phyloP scores from a whole-genome alignment of 208 protist species.

The Porcisia deanei region DNA sequence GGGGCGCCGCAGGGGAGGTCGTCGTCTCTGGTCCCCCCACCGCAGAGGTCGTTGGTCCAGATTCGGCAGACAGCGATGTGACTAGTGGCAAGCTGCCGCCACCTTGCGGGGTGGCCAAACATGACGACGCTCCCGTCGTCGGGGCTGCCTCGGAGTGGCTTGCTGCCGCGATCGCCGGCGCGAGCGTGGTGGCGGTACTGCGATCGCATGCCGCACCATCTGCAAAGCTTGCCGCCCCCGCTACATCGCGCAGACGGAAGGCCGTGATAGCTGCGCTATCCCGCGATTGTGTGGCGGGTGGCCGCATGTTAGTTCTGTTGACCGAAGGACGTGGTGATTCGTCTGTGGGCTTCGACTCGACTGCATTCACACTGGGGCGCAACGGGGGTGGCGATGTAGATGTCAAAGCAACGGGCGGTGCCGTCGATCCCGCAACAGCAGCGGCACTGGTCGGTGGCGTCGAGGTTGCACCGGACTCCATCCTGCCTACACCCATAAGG shows the following conservation, averaged over 20 bases:
- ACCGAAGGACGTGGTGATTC: neutral
- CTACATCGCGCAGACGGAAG: conserved; percentile 8
- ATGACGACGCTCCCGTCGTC: neutral
- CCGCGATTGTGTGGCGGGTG: neutral
- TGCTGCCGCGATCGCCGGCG: neutral
- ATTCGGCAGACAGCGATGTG: neutral
- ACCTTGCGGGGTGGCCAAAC: conserved; percentile 4
- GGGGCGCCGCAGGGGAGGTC: neutral
- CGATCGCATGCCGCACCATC: neutral
- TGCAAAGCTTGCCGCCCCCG: neutral
- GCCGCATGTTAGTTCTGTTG: neutral
- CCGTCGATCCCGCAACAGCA: neutral
- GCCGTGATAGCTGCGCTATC: conserved; percentile 7
- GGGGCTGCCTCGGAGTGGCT: neutral
- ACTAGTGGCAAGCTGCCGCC: neutral
- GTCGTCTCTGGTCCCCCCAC: neutral
- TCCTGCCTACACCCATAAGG: neutral
- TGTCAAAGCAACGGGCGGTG: neutral
- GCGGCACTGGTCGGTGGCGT: neutral
- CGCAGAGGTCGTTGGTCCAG: neutral
- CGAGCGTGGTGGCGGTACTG: neutral
- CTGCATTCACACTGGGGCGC: conserved; percentile 8
- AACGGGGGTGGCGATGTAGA: conserved; percentile 4
- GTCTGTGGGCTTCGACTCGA: neutral
- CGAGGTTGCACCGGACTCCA: neutral